phyloP scores from a whole-genome alignment of 495 filamentous ascomycete genomes.

The Xylaria scruposa region DNA sequence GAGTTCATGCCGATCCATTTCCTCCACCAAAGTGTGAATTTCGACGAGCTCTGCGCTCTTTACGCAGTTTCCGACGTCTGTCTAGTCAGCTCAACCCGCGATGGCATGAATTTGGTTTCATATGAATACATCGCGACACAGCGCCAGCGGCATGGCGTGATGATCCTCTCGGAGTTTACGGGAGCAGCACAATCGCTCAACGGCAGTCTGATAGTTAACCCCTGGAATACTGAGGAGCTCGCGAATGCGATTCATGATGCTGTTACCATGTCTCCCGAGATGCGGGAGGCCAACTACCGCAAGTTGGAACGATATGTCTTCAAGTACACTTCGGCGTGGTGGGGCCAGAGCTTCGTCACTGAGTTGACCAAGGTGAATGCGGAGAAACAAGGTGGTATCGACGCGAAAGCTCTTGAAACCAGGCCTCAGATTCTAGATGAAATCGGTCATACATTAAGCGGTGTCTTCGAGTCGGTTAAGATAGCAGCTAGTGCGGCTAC shows the following conservation, averaged over 20 bases:
- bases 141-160: slow-evolving; percentile 78
- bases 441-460: slow-evolving; percentile 36
- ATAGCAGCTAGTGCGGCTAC: slow-evolving; percentile 40
- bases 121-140: slow-evolving; percentile 97
- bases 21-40: slow-evolving; percentile 86
- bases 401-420: slow-evolving; percentile 34
- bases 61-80: slow-evolving; percentile 92
- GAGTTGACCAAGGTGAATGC: slow-evolving; percentile 71
- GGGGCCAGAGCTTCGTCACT: slow-evolving; percentile 91
- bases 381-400: slow-evolving; percentile 37
- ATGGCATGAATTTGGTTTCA: slow-evolving; percentile 96
- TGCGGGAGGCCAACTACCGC: slow-evolving; percentile 79
- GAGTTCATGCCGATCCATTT: slow-evolving; percentile 95
- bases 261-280: slow-evolving; percentile 83
- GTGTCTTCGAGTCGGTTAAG: slow-evolving; percentile 42
- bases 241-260: slow-evolving; percentile 84
- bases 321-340: slow-evolving; percentile 95
- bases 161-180: slow-evolving; percentile 92
- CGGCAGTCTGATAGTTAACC: slow-evolving; percentile 87
- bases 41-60: slow-evolving; percentile 89
- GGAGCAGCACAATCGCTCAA: slow-evolving; percentile 88
- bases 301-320: slow-evolving; percentile 85
- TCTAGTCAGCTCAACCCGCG: slow-evolving; percentile 87
- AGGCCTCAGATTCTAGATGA: slow-evolving; percentile 34
- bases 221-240: slow-evolving; percentile 88